Evolutionary conservation across 2,329 filamentous ascomycete species (phyloP), one percentile per base, ranked within the genome.

Genomic region (Monosporascus ibericus): DNA sequence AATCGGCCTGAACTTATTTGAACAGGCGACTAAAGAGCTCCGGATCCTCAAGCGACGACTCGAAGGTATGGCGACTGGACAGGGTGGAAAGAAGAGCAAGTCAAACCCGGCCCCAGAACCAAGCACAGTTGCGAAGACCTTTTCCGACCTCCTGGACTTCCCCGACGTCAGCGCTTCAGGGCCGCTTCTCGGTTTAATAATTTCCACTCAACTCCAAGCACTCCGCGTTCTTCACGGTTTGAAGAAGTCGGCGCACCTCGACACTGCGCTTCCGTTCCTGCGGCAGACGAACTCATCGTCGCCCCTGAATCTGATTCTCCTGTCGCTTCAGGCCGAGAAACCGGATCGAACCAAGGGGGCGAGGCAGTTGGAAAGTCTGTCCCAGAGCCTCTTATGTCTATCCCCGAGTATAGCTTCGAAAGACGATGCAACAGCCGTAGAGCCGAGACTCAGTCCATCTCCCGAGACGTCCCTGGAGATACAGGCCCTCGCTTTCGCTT

Each of bases 11-110:
- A 81, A 82, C 1, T 67, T 91, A 49, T 80, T 87, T 46, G 80
- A 84, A n/a, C 73, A 86, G 52, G 87, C 88, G 0, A 68, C 83
- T 42, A 88, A 84, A 62, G 88, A 92, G 61, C 65, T 92, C 53
- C 75, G 80, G 40, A 71, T 84, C 11, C 65, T 92, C 58, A 90
- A 88, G 65, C 76, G 72, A 54, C 76, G 82, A 34, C 60, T 92
- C 44, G 82, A 87, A 47, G 59, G 55, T n/a, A 52, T 60, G 24
- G 55, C 62, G 18, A 51, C 57, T 24, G 55, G 55, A 17, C 58
- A 58, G 9, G 65, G 63, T 18, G 48, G 55, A 5, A 67, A 72
- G 38, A 74, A 72, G 53, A 49, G 60, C 2, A 49, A 58, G 44
- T 70, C 68, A 47, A 48, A 65, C 7, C 44, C 59, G 7, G 59